Percentiles rank a stretch among this genome's conserved stretches.
Conservation (phyloP, 345 rosid species). For the Rhizophora mangle region DNA sequence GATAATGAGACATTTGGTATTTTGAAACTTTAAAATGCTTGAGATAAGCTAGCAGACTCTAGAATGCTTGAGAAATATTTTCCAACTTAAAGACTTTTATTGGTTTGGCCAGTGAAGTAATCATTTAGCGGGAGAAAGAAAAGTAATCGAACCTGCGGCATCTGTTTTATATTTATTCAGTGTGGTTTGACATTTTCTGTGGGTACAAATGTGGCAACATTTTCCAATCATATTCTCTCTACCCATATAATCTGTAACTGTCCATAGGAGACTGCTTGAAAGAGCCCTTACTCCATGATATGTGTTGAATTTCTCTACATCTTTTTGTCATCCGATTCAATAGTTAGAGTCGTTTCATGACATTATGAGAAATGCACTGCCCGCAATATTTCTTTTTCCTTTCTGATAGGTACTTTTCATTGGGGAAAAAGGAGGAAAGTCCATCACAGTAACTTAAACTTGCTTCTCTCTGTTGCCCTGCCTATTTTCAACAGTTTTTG, state of each 20-base stretch:
- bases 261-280: too few species aligned
- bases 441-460: constrained; percentile 11
- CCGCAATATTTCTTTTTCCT: background rate
- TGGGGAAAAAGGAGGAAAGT: constrained; percentile 21
- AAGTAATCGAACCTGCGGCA: background rate
- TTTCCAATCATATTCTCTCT: background rate
- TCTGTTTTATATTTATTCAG: background rate
- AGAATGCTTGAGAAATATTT: background rate
- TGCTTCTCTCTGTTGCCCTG: constrained; percentile 1
- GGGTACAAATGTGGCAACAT: too few species aligned
- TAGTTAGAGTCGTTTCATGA: background rate
- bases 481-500: background rate
- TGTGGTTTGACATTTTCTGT: background rate
- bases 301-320: too few species aligned
- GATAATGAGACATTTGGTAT: background rate
- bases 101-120: background rate
- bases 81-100: background rate
- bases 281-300: too few species aligned
- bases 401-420: constrained; percentile 21
- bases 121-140: background rate
- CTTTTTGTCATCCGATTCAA: too few species aligned
- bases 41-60: background rate
- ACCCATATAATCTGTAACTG: background rate
- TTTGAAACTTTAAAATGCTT: background rate
- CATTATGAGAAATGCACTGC: background rate